Conservation (phyloP, 768 basidiomycete genomes). For the Fomitopsis serialis region DNA sequence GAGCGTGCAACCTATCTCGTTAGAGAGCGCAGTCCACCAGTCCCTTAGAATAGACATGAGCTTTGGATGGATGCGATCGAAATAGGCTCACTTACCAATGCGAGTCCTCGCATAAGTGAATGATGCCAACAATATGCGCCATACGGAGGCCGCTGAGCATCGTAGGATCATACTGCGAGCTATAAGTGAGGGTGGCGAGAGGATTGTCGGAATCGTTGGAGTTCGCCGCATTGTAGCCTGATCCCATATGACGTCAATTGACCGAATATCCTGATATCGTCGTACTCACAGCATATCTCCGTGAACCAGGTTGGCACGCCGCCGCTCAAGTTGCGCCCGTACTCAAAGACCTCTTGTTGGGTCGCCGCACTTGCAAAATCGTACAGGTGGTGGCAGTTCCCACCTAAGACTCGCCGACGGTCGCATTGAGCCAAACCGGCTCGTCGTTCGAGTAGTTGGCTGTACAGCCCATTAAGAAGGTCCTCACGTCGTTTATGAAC, state of each 20-base stretch:
- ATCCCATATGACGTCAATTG: too few relatives aligned
- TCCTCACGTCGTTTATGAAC: constrained; percentile 5
- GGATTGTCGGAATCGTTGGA: constrained; percentile 11
- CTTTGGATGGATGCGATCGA: background rate
- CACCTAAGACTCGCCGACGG: constrained; percentile 25
- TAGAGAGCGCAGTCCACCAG: constrained; percentile 16
- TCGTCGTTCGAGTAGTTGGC: constrained; percentile 14
- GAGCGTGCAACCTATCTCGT: constrained; percentile 35
- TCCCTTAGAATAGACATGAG: constrained; percentile 5
- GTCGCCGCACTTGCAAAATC: constrained; percentile 35
- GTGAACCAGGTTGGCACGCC: constrained; percentile 18
- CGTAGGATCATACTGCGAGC: constrained; percentile 14
- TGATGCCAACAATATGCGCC: constrained; percentile 16
- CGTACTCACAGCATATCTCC: constrained; percentile 17
- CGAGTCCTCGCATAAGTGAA: constrained; percentile 14
- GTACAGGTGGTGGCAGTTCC: constrained; percentile 40
- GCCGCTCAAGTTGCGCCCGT: constrained; percentile 14
- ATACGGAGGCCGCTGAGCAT: constrained; percentile 18
- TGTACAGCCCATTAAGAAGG: background rate
- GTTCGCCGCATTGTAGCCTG: constrained; percentile 13
- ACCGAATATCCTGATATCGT: too few relatives aligned
- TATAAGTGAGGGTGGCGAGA: constrained; percentile 11
- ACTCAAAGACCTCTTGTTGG: constrained; percentile 8
- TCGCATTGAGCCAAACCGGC: constrained; percentile 14
- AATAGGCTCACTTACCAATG: background rate